Conservation (phyloP, 805 yeast species). For the Starmerella gropengiesseri region DNA sequence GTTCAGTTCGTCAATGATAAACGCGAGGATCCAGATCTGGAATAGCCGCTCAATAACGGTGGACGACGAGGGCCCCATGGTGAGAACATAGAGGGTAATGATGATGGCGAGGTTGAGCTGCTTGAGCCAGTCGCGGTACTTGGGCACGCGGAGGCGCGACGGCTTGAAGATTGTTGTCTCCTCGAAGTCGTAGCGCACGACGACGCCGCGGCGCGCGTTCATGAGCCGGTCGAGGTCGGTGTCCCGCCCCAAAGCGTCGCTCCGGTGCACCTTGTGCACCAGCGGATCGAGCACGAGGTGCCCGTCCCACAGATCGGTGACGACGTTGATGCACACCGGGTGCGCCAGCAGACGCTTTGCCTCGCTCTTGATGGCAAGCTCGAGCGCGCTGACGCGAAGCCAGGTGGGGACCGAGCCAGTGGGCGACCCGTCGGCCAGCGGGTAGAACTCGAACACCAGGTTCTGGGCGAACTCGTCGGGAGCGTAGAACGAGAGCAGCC, state of each 20-base stretch:
- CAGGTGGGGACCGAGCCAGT: conserved; percentile 24
- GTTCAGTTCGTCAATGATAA: conserved; percentile 38
- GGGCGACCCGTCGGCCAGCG: conserved; percentile 34
- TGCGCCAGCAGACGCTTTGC: conserved; percentile 44
- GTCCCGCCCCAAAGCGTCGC: conserved; percentile 18
- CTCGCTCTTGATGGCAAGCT: conserved; percentile 42
- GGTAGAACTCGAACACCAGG: conserved; percentile 38
- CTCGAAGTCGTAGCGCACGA: conserved; percentile 29
- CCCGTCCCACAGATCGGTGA: conserved; percentile 44
- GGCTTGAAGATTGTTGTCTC: conserved; percentile 31
- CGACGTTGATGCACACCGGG: conserved; percentile 39
- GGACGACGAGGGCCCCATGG: conserved; percentile 19
- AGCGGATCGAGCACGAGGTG: conserved; percentile 35
- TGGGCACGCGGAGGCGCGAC: conserved; percentile 33
- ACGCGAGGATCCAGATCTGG: conserved; percentile 38
- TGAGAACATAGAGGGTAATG: conserved; percentile 27
- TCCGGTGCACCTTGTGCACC: conserved; percentile 30
- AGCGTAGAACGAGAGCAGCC: conserved; percentile 37
- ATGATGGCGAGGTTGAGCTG: conserved; percentile 28
- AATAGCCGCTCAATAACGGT: conserved; percentile 32
- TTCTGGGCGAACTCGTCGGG: conserved; percentile 37
- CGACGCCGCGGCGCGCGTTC: conserved; percentile 29
- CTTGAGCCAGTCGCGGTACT: conserved; percentile 30
- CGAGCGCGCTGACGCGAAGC: conserved; percentile 39
- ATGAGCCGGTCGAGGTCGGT: conserved; percentile 26